Conservation (phyloP, 768 basidiomycete genomes). For the Leccinum longicurvipes region DNA sequence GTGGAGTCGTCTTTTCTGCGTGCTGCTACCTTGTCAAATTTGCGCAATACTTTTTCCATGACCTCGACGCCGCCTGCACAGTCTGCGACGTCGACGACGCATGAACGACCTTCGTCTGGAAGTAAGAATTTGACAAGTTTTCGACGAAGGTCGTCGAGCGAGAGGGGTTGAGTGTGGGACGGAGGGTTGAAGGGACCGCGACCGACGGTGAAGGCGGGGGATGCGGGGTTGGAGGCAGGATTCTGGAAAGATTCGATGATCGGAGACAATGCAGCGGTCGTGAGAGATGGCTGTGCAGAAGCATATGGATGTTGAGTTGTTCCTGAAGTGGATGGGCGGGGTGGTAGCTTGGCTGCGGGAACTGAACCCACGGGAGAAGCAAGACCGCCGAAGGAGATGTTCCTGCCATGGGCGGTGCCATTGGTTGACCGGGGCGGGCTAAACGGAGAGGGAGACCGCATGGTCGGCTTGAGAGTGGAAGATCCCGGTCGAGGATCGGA, state of each 20-base stretch:
- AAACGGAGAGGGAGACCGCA: conserved; percentile 35
- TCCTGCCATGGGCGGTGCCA: conserved; percentile 47
- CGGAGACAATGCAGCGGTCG: conserved; percentile 57
- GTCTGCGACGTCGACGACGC: conserved; percentile 76
- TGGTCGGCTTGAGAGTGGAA: conserved; percentile 37
- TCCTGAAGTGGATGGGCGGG: conserved; percentile 41
- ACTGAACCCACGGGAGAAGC: conserved; percentile 37
- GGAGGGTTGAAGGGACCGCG: conserved; percentile 56
- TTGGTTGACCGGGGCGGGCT: conserved; percentile 39
- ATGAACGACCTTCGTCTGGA: conserved; percentile 75
- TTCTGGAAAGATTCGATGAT: conserved; percentile 61
- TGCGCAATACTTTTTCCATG: conserved; percentile 83
- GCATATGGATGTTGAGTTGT: conserved; percentile 59
- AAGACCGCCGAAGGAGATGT: conserved; percentile 46
- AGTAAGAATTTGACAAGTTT: conserved; percentile 88
- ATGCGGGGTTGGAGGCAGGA: conserved; percentile 39
- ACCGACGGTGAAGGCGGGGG: conserved; percentile 55
- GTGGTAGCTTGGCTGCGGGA: conserved; percentile 41
- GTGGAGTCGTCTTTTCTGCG: conserved; percentile 40
- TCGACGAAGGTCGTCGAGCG: conserved; percentile 74
- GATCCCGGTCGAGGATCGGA: conserved; percentile 59
- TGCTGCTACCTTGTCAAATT: conserved; percentile 67
- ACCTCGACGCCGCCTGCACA: conserved; percentile 83
- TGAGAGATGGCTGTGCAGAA: conserved; percentile 43
- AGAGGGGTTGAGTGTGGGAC: conserved; percentile 43